Base-by-base conservation (phyloP, 306 rosid genomes). In the Ammopiptanthus mongolicus region DNA sequence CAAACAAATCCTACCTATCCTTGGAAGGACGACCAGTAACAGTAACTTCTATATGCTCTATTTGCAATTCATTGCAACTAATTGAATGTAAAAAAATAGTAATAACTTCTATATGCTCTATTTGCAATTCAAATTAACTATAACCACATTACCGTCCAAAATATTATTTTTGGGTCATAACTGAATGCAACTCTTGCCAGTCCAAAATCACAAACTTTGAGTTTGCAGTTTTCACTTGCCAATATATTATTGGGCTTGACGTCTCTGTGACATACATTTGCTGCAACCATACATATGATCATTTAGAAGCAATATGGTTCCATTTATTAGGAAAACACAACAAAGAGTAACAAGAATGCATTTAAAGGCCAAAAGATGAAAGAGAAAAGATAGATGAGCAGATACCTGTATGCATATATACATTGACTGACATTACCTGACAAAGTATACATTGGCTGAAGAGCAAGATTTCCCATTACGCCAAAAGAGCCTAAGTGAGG, bases 401-500 rank as follows among this genome's bases (percentile, higher is more conserved):
- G 17, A 31, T 74, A 91, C 98, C 98, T 65, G 98, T 81, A 78
- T 95, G 98, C 96, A 95, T 90, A 80, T 69, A 95, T n/a, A n/a
- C n/a, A n/a, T n/a, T n/a, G n/a, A n/a, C n/a, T n/a, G 28, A 77
- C 22, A 14, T 77, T 86, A 95, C 99, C 99, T 69, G 99, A 96
- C 81, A 95, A 87, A 39, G 99, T 92, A 87, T 96, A 96, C 99
- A 96, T 96, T 2, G 99, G 99, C 81, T 96, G 99, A 80, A 96
- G 93, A 8, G 99, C 99, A n/a, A 96, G 99, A 84, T 92, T 96
- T 86, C 99, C 99, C 25, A 97, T 92, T 4, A 96, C 98, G 86
- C 99, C 99, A 46, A 96, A 85, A 68, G 99, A 96, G 80, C 99
- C 98, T 13, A 96, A 83, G 83, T 96, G 99, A 78, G 88, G 81